Evolutionary conservation across 768 basidiomycete genomes (phyloP).

Genomic region (Royoungia palumana): DNA sequence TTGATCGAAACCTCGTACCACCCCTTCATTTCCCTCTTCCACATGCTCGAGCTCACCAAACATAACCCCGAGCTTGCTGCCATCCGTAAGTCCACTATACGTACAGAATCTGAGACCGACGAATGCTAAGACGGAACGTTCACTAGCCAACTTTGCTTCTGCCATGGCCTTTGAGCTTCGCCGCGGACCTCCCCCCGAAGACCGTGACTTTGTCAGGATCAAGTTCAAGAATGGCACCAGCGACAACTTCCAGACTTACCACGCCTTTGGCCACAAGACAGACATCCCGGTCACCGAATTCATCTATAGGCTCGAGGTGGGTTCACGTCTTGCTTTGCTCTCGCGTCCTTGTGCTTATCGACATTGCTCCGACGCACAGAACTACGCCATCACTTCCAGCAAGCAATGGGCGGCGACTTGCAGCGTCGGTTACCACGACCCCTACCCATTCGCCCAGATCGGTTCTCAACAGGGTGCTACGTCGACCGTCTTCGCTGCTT

Average conservation of each 20-base stretch:
- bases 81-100: constrained; percentile 52
- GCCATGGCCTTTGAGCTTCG: constrained; percentile 78
- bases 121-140: constrained; percentile 10
- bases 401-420: constrained; percentile 44
- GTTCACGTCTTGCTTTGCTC: constrained; percentile 7
- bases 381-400: constrained; percentile 44
- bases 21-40: constrained; percentile 86
- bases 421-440: constrained; percentile 30
- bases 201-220: constrained; percentile 79
- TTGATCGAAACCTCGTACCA: constrained; percentile 83
- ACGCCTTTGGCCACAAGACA: constrained; percentile 69
- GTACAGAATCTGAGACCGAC: not conserved
- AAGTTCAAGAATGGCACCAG: constrained; percentile 81
- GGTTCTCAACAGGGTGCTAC: constrained; percentile 29
- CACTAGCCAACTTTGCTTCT: constrained; percentile 65
- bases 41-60: constrained; percentile 61
- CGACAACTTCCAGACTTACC: constrained; percentile 59
- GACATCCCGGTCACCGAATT: constrained; percentile 84
- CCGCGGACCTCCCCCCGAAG: constrained; percentile 68
- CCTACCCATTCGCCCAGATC: constrained; percentile 27
- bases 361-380: constrained; percentile 24
- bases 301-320: constrained; percentile 76
- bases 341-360: not conserved
- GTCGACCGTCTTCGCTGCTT: constrained; percentile 31
- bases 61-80: constrained; percentile 56